These are phyloP conservation scores for Rhodamnia rubescens DNA, from an alignment of 345 rosid species.

Conservation along the genomic window DNA sequence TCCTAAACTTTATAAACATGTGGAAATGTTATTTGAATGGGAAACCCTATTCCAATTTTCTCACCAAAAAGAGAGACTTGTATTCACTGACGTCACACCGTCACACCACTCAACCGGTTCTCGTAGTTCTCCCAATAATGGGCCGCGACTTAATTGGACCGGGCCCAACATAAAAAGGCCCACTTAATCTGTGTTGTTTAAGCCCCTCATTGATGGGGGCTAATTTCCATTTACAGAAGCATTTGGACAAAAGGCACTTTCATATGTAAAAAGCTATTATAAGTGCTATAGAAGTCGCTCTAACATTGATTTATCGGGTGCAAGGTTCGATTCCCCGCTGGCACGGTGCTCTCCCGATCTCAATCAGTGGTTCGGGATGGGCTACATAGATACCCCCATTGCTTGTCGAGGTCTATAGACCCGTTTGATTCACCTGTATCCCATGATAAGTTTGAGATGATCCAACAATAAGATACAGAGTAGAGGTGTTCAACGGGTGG, in stretches of 20 bases:
- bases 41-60: background rate
- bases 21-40: background rate
- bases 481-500: no score
- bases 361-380: background rate
- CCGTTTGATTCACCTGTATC: rapidly evolving
- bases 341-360: background rate
- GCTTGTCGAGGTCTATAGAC: background rate
- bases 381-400: background rate
- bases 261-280: background rate
- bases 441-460: background rate
- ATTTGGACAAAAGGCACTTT: background rate
- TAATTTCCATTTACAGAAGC: background rate
- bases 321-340: background rate
- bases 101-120: background rate
- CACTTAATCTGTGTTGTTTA: background rate
- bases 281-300: background rate
- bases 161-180: background rate
- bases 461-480: no score
- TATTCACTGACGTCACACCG: background rate
- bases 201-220: background rate
- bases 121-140: background rate
- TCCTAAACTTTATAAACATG: background rate
- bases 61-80: background rate
- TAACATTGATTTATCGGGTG: background rate
- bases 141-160: background rate